phyloP scores from a whole-genome alignment of 257 asterid species.

The Verbascum thapsus region DNA sequence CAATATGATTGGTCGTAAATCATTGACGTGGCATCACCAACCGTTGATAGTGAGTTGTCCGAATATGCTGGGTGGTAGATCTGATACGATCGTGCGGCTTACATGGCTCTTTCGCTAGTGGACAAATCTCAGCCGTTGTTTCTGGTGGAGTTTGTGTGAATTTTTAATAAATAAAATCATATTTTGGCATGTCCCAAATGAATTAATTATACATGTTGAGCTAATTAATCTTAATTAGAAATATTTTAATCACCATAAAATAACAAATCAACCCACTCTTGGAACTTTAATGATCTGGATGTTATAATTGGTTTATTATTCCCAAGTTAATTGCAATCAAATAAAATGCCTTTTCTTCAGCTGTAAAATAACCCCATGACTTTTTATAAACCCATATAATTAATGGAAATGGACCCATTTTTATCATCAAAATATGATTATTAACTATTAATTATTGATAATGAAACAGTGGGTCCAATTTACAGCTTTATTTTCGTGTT shows the following conservation, averaged over 20 bases:
- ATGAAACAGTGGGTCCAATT: constrained; percentile 26
- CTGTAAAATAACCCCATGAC: not conserved
- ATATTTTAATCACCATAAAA: not conserved
- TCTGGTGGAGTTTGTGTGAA: too few species aligned
- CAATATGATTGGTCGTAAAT: constrained; percentile 54
- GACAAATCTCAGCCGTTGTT: constrained; percentile 35
- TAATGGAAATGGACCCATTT: constrained; percentile 17
- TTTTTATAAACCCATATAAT: not conserved
- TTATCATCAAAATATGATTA: constrained; percentile 11
- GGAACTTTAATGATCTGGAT: constrained; percentile 6
- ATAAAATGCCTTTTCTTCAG: not conserved
- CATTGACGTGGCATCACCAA: constrained; percentile 38
- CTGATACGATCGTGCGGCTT: constrained; percentile 29
- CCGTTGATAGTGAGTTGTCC: constrained; percentile 43
- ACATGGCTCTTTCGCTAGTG: not conserved
- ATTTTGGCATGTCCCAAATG: too few species aligned
- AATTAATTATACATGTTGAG: too few species aligned
- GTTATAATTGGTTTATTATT: constrained; percentile 16
- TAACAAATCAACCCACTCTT: not conserved
- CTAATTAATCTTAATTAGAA: not conserved
- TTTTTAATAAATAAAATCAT: too few species aligned
- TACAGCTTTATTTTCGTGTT: not conserved
- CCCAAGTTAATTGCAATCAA: constrained; percentile 17
- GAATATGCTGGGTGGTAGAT: constrained; percentile 31
- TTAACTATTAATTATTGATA: constrained; percentile 26